Evolutionary conservation across 2,329 filamentous ascomycete genomes (phyloP), one percentile per base, ranked within the genome.

Genomic region (Alternaria arborescens): DNA sequence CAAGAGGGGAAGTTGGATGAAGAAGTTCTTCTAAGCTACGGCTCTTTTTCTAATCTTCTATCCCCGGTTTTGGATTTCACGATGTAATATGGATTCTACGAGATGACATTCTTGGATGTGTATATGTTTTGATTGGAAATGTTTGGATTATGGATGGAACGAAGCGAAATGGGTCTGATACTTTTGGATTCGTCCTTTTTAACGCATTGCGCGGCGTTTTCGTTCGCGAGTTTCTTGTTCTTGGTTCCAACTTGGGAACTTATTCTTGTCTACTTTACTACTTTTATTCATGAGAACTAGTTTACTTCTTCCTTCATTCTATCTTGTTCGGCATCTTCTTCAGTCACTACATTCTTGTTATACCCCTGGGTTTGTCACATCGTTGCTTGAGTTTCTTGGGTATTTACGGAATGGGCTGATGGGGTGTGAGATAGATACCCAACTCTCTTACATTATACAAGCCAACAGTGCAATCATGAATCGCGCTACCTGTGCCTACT

Each of bases 1-100:
- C n/a, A 81, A 81, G 72, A 75, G 79, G 58, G 76, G 75, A 11
- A 82, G 81, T 62, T 82, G 80, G 80, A 78, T 83, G 36, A 82
- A 83, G 78, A 83, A 82, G 76, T 79, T 83, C 12, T 67, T 73
- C 40, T 73, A 48, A 52, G 8, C 36, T 22, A n/a, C 34, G 38
- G 10, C 32, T 41, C 52, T 28, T 38, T 46, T 48, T 43, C n/a
- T 46, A 32, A 18, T 40, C 20, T 46, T 38, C 12, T 30, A 52
- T 18, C n/a, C 22, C 8, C 20, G n/a, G 11, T 24, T 28, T 38
- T 52, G 36, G 38, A 50, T 38, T 34, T 41, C 20, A 43, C 51
- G 51, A 43, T 43, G 51, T 44, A 24, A 50, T 26, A 38, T 38
- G 40, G 46, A 24, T 34, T 42, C 38, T 26, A 34, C 26, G 44